Conservation (phyloP, 495 filamentous ascomycete genomes). For the Corynascus novoguineensis region DNA sequence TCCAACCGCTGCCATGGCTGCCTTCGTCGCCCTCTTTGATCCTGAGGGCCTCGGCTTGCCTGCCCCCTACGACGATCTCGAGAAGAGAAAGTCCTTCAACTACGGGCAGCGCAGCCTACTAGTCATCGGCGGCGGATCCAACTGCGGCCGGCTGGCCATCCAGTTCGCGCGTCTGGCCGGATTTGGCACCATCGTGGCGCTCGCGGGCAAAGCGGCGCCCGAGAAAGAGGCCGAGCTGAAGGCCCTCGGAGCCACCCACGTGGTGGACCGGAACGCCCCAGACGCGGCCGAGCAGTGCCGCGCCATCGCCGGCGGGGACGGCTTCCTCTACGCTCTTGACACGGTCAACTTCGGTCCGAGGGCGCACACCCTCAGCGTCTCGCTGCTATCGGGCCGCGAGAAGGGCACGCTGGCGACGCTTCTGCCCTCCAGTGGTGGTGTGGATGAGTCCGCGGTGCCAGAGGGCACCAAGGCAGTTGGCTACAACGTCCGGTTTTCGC, state of each 20-base stretch:
- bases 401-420: conserved; percentile 14
- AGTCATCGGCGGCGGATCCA: conserved; percentile 6
- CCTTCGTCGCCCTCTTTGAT: background rate
- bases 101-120: background rate
- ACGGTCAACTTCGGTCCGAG: conserved; percentile 26
- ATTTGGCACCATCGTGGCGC: conserved; percentile 27
- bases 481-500: conserved; percentile 2
- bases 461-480: conserved; percentile 9
- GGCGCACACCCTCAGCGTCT: background rate
- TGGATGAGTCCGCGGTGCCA: conserved; percentile 7
- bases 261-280: conserved; percentile 37
- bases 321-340: conserved; percentile 26
- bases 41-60: background rate
- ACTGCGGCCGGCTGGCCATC: conserved; percentile 29
- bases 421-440: background rate
- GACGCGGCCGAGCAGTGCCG: conserved; percentile 41
- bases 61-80: background rate
- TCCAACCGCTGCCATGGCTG: background rate
- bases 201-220: conserved; percentile 7
- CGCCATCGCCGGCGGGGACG: conserved; percentile 21
- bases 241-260: conserved; percentile 30
- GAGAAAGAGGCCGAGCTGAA: conserved; percentile 17
- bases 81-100: background rate
- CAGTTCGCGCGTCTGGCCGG: conserved; percentile 28
- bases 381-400: conserved; percentile 15